Base-by-base conservation (phyloP, 2,329 filamentous ascomycete genomes). In the Sphaerulina vaccinii region DNA sequence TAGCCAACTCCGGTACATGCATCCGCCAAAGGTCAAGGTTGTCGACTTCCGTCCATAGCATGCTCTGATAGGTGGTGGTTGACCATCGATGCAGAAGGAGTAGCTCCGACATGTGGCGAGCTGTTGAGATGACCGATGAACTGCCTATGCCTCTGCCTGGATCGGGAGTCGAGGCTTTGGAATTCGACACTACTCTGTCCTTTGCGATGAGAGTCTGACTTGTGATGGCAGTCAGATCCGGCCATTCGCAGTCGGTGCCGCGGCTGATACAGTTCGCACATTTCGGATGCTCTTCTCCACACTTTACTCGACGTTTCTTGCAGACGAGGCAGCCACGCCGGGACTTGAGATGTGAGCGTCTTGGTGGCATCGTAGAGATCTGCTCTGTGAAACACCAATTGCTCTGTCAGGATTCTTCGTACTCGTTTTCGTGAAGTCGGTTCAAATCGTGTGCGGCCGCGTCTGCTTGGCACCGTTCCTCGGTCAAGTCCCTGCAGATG, bases 31-130 rank as follows among this genome's bases (percentile, higher is more conserved):
- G 39, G 10, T 51, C 44, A 15, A 39, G 33, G 21, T 57, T 48
- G 15, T 55, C 48, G 13, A 43, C 44, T 18, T 52, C 40, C 19
- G 56, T 46, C 11, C 45, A 43, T 8, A 35, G 46, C 23, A 60
- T 44, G 13, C 50, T 43, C 22, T 49, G 33, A 40, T 23, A 56
- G 9, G 58, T 58, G 5, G 15, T 24, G 1, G 58, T 56, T 3
- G 58, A 54, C 58, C 58, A 60, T 5, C 54, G 46, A 35, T 60
- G 58, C 56, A 60, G 50, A 19, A 58, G 49, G 22, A 51, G 52
- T 13, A 60, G 52, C 24, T 60, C 58, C 18, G 47, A 41, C 1
- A 52, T 39, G 11, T 50, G 27, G 10, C 37, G 32, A 15, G 21
- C 16, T 27, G 38, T 11, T 33, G 50, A 19, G 23, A 46, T 39